phyloP scores from a whole-genome alignment of 371 early-diverging fungal species.

The Fennellomyces sp. region DNA sequence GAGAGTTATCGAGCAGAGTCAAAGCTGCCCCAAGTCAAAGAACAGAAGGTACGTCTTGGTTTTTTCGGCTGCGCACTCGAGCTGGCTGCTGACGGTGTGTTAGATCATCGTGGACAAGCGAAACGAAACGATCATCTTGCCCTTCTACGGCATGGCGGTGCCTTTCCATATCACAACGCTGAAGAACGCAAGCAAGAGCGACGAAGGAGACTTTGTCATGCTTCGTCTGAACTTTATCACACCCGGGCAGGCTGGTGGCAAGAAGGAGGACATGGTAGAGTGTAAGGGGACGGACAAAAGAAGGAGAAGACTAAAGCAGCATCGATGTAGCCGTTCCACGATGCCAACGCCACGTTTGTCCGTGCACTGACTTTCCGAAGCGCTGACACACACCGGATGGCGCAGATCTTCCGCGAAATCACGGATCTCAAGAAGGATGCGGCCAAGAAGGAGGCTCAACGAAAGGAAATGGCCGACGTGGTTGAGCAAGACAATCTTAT shows the following conservation, averaged over 20 bases:
- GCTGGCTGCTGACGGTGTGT: background rate
- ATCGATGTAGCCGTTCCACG: conserved; percentile 75
- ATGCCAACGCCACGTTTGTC: conserved; percentile 89
- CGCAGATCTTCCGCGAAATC: conserved; percentile 83
- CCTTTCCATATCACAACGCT: conserved; percentile 99
- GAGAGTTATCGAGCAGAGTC: conserved; percentile 94
- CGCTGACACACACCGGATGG: conserved; percentile 82
- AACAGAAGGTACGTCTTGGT: conserved; percentile 48
- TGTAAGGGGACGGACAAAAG: background rate
- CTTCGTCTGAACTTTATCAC: conserved; percentile 97
- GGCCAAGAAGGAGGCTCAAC: conserved; percentile 89
- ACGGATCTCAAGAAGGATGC: conserved; percentile 90
- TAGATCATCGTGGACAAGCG: conserved; percentile 92
- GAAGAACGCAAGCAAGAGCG: conserved; percentile 95
- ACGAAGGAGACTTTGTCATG: conserved; percentile 94
- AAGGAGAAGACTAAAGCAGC: background rate
- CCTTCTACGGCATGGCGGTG: conserved; percentile 96
- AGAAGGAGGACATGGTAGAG: conserved; percentile 80
- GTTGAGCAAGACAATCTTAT: conserved; percentile 93
- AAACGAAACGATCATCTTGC: conserved; percentile 90
- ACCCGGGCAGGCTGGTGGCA: conserved; percentile 91
- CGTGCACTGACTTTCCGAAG: conserved; percentile 91
- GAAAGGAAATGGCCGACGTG: conserved; percentile 94
- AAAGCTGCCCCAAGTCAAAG: conserved; percentile 77
- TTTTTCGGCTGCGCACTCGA: no score